A percentile compares a stretch with the other conserved stretches of the same genome.
phyloP scores from a whole-genome alignment of 179 eudicot genomes.

The Beta lomatogona region DNA sequence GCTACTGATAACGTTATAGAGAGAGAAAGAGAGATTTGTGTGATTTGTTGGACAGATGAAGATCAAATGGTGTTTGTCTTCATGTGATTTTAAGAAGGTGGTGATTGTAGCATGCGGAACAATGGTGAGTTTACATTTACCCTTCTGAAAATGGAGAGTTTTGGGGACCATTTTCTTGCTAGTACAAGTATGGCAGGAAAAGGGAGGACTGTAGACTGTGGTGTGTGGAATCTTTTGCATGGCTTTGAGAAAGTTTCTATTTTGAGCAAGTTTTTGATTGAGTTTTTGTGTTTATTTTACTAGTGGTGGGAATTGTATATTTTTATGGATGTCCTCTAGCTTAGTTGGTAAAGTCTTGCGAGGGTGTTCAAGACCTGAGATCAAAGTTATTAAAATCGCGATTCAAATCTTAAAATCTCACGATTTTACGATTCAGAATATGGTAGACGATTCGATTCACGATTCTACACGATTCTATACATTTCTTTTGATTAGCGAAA shows the following conservation, averaged over 20 bases:
- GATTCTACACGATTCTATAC: no score
- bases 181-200: conserved; percentile 16
- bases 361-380: no score
- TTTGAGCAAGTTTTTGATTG: no score
- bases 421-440: no score
- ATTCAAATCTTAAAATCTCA: no score
- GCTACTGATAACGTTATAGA: conserved; percentile 40
- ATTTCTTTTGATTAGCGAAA: no score
- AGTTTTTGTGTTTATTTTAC: no score
- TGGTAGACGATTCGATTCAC: no score
- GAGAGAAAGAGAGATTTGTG: conserved; percentile 12
- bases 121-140: neutral
- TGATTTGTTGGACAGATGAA: conserved; percentile 14
- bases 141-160: conserved; percentile 1
- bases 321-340: no score
- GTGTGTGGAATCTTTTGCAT: neutral
- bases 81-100: neutral
- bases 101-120: conserved; percentile 1
- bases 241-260: neutral
- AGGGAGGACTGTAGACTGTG: neutral
- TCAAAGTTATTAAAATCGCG: no score
- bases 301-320: no score
- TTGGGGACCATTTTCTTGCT: conserved; percentile 5
- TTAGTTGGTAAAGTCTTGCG: no score
- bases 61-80: neutral